Evolutionary conservation across 2,329 filamentous ascomycete genomes (phyloP), one percentile per base, ranked within the genome.

Genomic region (Microsporum ferrugineum): DNA sequence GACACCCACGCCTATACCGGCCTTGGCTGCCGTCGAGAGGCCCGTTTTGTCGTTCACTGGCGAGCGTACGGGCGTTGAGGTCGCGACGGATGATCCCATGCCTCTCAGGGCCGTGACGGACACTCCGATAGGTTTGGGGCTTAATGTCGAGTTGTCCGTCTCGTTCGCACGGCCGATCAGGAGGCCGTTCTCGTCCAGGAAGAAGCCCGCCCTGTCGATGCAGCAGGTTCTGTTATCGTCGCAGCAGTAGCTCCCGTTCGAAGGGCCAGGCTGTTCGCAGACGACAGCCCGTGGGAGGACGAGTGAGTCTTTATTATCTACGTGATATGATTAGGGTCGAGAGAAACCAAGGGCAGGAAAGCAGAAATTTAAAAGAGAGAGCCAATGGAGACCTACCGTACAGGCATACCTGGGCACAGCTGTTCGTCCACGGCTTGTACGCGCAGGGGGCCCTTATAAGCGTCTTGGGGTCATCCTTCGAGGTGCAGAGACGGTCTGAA

Each of bases 201-300:
- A 55, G 51, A 55, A 55, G 5, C 51, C 51, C 1, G 51, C 51
- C 14, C 31, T 55, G 31, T 55, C 51, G 31, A 55, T 55, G 51
- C 51, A 55, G 51, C 51, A 55, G 14, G 51, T 55, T 55, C 51
- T 34, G 51, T 55, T 55, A 31, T 55, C 51, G 51, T 55, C 51
- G 14, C 51, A 55, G 51, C 51, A 55, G 33, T 55, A 55, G 51
- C 51, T 55, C 3, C 51, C 51, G 5, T 34, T 55, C 0, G 51
- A 31, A 55, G 51, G 33, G 3, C 51, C 51, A 14, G 51, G n/a
- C 5, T 34, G 12, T 55, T 55, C 51, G 17, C 51, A 55, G 14
- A 55, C n/a, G 12, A 55, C 51, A 7, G 51, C 51, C 31, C 51
- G 51, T 3, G 51, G 51, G 7, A 55, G 51, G 51, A 55, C 31